Evolutionary conservation across 148 eudicot species (phyloP).

Genomic region (Rhododendron mucronatum): DNA sequence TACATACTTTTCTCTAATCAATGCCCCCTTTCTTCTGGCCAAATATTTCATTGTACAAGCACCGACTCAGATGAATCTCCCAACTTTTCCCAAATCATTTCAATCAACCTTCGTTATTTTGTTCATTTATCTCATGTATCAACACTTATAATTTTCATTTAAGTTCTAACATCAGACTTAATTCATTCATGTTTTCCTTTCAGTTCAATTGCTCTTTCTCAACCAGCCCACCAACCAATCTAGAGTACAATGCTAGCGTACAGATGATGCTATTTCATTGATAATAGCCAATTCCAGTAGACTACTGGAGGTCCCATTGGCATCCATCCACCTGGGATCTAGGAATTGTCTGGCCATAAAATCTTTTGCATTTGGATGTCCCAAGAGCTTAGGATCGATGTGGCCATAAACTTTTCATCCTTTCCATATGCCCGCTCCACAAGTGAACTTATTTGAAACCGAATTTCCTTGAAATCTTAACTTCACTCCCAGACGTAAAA

Average conservation of each 20-base stretch:
- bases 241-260: background rate
- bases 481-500: background rate
- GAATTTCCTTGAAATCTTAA: background rate
- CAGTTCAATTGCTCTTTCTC: background rate
- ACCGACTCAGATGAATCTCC: background rate
- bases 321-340: background rate
- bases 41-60: background rate
- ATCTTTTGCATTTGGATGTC: background rate
- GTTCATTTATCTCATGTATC: background rate
- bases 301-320: background rate
- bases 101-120: background rate
- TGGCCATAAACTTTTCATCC: background rate
- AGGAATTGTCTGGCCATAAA: background rate
- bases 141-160: background rate
- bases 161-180: background rate
- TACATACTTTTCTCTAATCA: background rate
- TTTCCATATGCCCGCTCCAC: background rate
- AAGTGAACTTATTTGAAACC: background rate
- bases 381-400: background rate
- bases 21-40: background rate
- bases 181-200: background rate
- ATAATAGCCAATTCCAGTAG: background rate
- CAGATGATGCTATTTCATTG: background rate
- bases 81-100: background rate
- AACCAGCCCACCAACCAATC: background rate